Conservation (phyloP, 2,329 filamentous ascomycete genomes). For the Phyllosticta ampelicida region DNA sequence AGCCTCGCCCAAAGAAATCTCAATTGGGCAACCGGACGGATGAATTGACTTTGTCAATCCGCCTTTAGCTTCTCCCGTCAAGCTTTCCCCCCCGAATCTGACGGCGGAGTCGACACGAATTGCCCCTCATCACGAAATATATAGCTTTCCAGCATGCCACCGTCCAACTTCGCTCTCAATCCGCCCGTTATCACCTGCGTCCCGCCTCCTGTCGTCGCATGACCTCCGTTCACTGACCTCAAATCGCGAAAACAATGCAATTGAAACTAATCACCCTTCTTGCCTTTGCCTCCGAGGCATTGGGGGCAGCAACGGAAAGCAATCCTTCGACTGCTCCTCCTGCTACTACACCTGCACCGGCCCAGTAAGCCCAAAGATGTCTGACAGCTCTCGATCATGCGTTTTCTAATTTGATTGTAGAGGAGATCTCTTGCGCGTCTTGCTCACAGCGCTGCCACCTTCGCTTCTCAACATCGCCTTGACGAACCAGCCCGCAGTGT, state of each 20-base stretch:
- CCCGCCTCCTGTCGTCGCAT: neutral
- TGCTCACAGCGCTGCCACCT: conserved; percentile 35
- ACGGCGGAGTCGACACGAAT: neutral
- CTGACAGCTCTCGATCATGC: neutral
- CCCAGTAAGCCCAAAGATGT: too few relatives aligned
- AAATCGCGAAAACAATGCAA: conserved; percentile 18
- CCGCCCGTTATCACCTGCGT: neutral
- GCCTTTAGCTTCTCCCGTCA: neutral
- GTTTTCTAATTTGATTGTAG: neutral
- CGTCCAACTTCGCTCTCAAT: neutral
- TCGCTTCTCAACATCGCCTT: conserved; percentile 30
- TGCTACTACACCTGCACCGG: neutral
- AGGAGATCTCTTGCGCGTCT: conserved; percentile 16
- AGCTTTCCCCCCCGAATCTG: neutral
- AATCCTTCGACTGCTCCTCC: neutral
- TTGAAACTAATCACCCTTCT: conserved; percentile 19
- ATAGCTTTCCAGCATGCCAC: neutral
- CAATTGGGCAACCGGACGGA: neutral
- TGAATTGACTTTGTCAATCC: neutral
- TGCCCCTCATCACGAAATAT: neutral
- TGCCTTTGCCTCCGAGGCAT: conserved; percentile 20
- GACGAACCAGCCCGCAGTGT: conserved; percentile 32
- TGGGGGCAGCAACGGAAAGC: conserved; percentile 1
- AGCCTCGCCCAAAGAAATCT: neutral
- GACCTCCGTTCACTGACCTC: neutral